These are phyloP conservation scores for Oryza glaberrima DNA, from an alignment of 176 grass and related monocot species.

Conservation along the genomic window DNA sequence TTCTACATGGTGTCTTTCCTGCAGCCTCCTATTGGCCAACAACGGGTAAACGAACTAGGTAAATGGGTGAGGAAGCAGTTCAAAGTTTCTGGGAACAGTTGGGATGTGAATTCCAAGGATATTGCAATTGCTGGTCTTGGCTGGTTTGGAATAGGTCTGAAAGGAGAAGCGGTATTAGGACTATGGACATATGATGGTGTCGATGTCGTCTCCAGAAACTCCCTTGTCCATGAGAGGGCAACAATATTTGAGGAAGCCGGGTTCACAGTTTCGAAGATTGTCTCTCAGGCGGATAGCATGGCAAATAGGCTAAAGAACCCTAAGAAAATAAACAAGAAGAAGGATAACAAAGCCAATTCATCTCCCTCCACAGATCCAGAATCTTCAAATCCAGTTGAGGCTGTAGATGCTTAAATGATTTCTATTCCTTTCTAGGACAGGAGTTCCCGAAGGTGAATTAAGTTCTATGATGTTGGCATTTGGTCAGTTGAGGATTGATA, in stretches of 20 bases:
- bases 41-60: constrained; percentile 66
- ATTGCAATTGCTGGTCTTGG: constrained; percentile 85
- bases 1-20: constrained; percentile 30
- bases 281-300: constrained; percentile 72
- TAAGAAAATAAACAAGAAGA: constrained; percentile 49
- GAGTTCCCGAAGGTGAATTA: background rate
- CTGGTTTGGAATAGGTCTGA: constrained; percentile 77
- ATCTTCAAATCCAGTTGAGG: constrained; percentile 13
- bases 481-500: constrained; percentile 7
- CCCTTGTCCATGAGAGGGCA: constrained; percentile 69
- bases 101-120: constrained; percentile 71
- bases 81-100: constrained; percentile 65
- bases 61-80: constrained; percentile 79
- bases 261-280: constrained; percentile 83
- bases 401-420: constrained; percentile 34
- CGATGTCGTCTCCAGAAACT: constrained; percentile 64
- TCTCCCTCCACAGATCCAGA: background rate
- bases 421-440: background rate
- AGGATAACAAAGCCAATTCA: background rate
- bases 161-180: constrained; percentile 69
- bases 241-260: constrained; percentile 77
- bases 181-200: constrained; percentile 90
- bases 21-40: constrained; percentile 79
- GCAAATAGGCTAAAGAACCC: constrained; percentile 59
- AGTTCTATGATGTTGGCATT: background rate